Conservation (phyloP, 2,329 filamentous ascomycete species). For the Pseudogymnoascus sp. region DNA sequence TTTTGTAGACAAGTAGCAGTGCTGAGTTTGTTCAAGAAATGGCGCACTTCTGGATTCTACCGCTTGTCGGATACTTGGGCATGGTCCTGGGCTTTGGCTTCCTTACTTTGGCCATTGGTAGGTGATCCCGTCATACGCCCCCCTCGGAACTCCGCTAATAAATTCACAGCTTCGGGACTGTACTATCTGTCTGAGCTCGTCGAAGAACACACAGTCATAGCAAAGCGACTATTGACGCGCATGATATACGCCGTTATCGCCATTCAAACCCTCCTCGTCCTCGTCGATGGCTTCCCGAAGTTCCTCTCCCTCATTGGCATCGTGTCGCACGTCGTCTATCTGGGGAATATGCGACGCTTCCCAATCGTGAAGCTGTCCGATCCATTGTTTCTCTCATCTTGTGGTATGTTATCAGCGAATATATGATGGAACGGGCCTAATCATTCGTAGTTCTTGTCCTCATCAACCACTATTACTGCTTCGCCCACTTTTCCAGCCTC, state of each 20-base stretch:
- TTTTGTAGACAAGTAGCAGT: slow-evolving; percentile 2
- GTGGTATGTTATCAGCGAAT: slow-evolving; percentile 48
- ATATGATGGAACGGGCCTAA: slow-evolving; percentile 20
- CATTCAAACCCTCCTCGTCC: slow-evolving; percentile 65
- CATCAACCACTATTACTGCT: slow-evolving; percentile 92
- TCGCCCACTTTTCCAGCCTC: slow-evolving; percentile 75
- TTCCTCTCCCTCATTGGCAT: slow-evolving; percentile 68
- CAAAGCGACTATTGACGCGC: slow-evolving; percentile 76
- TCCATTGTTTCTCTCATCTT: slow-evolving; percentile 78
- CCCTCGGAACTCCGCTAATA: slow-evolving; percentile 9
- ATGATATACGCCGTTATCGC: slow-evolving; percentile 79
- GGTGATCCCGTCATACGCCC: slow-evolving; percentile 19
- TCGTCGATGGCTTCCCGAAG: slow-evolving; percentile 83
- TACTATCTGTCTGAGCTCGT: slow-evolving; percentile 98
- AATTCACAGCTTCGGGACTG: slow-evolving; percentile 71
- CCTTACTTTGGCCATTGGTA: slow-evolving; percentile 87
- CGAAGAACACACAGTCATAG: slow-evolving; percentile 91
- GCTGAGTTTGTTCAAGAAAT: slow-evolving; percentile 26
- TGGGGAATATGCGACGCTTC: slow-evolving; percentile 73
- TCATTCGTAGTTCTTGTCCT: slow-evolving; percentile 63
- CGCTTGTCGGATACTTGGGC: slow-evolving; percentile 83
- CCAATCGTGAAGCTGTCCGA: slow-evolving; percentile 79
- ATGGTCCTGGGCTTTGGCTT: slow-evolving; percentile 86
- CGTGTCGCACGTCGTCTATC: slow-evolving; percentile 75
- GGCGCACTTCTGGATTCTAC: slow-evolving; percentile 75